Evolutionary conservation across 176 grass and related monocot genomes (phyloP).

Genomic region (Aegilops longissima): DNA sequence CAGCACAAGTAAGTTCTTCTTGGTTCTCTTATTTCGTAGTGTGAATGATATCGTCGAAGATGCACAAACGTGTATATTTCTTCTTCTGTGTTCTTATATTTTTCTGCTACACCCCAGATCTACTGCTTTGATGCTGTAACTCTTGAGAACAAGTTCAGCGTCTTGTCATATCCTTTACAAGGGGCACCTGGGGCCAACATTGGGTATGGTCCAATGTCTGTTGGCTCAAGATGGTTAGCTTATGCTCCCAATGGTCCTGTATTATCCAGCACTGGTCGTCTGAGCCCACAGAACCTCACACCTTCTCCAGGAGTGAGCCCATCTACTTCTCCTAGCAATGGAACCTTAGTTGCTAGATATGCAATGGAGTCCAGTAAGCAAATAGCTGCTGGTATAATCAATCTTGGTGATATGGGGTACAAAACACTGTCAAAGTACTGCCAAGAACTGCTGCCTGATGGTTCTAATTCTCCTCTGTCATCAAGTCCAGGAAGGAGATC

Average conservation of each 20-base stretch:
- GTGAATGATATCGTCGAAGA: not conserved
- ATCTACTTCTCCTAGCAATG: slow-evolving; percentile 91
- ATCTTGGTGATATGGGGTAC: slow-evolving; percentile 96
- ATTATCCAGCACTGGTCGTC: slow-evolving; percentile 76
- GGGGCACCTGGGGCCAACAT: slow-evolving; percentile 76
- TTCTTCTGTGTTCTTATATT: slow-evolving; percentile 20
- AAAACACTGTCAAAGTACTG: slow-evolving; percentile 97
- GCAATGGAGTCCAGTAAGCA: slow-evolving; percentile 99
- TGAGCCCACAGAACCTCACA: slow-evolving; percentile 96
- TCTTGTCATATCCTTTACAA: slow-evolving; percentile 94
- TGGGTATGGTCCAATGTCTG: slow-evolving; percentile 94
- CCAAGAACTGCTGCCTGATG: slow-evolving; percentile 91
- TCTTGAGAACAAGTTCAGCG: slow-evolving; percentile 93
- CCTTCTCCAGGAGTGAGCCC: slow-evolving; percentile 97
- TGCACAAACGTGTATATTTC: not conserved
- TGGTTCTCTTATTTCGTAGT: slow-evolving; percentile 28
- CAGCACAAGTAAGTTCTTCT: slow-evolving; percentile 81
- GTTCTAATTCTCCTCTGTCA: slow-evolving; percentile 81
- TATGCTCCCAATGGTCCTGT: slow-evolving; percentile 87
- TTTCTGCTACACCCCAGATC: slow-evolving; percentile 58
- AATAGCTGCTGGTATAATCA: slow-evolving; percentile 91
- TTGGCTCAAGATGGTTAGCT: slow-evolving; percentile 94
- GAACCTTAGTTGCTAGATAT: slow-evolving; percentile 98
- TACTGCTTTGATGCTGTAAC: slow-evolving; percentile 99
- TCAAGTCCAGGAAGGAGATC: slow-evolving; percentile 81